Base-by-base conservation (phyloP, 2,329 filamentous ascomycete genomes). In the Talaromyces verruculosus region DNA sequence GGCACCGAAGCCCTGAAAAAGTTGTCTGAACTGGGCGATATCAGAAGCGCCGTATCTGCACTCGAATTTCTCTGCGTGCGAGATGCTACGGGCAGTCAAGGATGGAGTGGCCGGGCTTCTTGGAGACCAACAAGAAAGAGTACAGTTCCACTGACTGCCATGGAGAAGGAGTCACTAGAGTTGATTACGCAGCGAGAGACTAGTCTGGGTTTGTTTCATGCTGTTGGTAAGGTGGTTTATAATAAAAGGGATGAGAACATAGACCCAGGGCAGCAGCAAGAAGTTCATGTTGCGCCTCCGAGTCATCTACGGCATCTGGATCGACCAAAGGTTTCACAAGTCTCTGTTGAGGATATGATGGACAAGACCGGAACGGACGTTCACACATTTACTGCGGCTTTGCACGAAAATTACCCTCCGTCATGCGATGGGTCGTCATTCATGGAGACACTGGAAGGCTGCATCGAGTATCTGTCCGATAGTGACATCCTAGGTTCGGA, bases 331-430 rank as follows among this genome's bases (percentile, higher is more conserved):
- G 80, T 81, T 41, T 89, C 89, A 0, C 84, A 91, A 68, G 88
- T 93, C 1, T 81, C 82, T 6, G 85, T 91, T 6, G 90, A 97
- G 69, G 84, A 86, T 0, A 84, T 99, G n/a, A 89, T 97, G 28
- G 92, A 97, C 72, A 94, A 97, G 79, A 93, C 91, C 0, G 95
- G 95, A 0, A 97, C 95, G 0, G 95, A 99, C 73, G 92, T 90
- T 0, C 88, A 91, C 65, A 97, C 93, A 0, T 97, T 97, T 73
- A 87, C 97, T 59, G 91, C 92, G 4, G 91, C 93, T 3, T 81
- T 98, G 0, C 94, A 98, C 74, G 95, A 99, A 73, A 99, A 99
- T 74, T 98, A 97, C 71, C 84, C 90, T 1, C 83, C 93, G 0
- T 98, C 95, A 0, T 98, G 94, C 76, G 79, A 82, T 30, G 81